phyloP scores from a whole-genome alignment of 352 stramenopile species.

The Phytophthora tentaculata region DNA sequence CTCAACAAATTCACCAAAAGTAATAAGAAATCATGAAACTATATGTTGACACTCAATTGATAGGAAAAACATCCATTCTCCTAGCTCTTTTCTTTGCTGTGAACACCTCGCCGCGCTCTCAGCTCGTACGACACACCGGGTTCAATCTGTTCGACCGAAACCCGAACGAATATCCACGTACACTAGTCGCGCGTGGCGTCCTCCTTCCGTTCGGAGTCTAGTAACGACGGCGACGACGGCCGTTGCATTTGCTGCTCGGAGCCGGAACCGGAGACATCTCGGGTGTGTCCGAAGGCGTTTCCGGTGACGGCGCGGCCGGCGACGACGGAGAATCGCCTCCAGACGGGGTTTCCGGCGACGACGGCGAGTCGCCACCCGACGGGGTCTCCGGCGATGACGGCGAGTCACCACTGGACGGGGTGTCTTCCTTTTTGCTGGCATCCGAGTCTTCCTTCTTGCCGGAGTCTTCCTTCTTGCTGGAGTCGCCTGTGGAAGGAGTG shows the following conservation, averaged over 20 bases:
- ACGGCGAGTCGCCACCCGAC: not conserved
- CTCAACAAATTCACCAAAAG: slow-evolving; percentile 16
- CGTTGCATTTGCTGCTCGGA: slow-evolving; percentile 33
- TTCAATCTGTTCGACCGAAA: slow-evolving; percentile 7
- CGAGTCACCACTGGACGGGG: too few species aligned
- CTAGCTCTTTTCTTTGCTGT: slow-evolving; percentile 14
- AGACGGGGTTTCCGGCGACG: not conserved
- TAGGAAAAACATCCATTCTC: slow-evolving; percentile 26
- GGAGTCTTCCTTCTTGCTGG: not conserved
- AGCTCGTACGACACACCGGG: slow-evolving; percentile 19
- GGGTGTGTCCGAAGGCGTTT: slow-evolving; percentile 11
- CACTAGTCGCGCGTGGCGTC: slow-evolving; percentile 9
- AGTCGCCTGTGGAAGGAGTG: not conserved
- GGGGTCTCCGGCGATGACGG: not conserved
- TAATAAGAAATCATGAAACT: slow-evolving; percentile 22
- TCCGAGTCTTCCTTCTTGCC: slow-evolving; percentile 5
- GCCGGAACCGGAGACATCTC: slow-evolving; percentile 20
- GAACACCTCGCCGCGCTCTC: slow-evolving; percentile 4
- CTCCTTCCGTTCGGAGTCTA: slow-evolving; percentile 29
- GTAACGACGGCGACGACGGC: slow-evolving; percentile 20
- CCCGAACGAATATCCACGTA: slow-evolving; percentile 25
- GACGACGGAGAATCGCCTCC: not conserved
- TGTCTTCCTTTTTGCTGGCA: not conserved
- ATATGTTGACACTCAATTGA: slow-evolving; percentile 30
- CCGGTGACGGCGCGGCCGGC: not conserved